These are phyloP conservation scores for Plasmodium knowlesi DNA, from an alignment of 169 alveolate genomes.

Conservation along the genomic window DNA sequence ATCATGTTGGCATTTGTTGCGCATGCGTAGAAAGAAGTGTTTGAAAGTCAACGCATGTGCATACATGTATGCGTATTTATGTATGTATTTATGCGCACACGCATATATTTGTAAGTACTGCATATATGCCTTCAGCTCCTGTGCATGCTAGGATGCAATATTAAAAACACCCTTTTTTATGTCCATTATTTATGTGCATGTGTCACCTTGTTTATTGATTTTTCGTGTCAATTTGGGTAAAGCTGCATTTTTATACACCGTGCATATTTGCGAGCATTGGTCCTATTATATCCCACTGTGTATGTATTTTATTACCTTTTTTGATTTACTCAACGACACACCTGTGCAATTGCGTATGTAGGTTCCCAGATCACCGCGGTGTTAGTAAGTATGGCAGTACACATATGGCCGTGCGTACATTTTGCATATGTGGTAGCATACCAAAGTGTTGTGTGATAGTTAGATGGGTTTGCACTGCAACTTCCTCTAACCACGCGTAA, in stretches of 20 bases:
- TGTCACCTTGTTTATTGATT: background rate
- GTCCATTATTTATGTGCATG: background rate
- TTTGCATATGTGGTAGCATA: constrained; percentile 1
- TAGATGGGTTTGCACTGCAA: background rate
- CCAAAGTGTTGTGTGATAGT: background rate
- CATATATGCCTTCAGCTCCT: background rate
- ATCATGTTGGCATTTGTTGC: background rate
- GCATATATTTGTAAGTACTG: background rate
- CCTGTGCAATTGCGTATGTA: background rate
- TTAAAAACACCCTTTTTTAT: background rate
- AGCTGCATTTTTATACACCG: background rate
- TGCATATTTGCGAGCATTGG: background rate
- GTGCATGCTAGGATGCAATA: background rate
- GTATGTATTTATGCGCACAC: background rate
- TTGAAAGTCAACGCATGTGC: background rate
- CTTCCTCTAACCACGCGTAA: background rate
- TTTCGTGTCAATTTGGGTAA: background rate
- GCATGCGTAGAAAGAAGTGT: background rate
- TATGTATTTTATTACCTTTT: background rate
- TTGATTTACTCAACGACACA: background rate
- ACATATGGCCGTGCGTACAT: background rate
- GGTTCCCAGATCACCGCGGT: background rate
- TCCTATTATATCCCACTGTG: background rate
- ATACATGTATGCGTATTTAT: background rate
- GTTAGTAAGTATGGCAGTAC: background rate